Evolutionary conservation across 768 basidiomycete genomes (phyloP).

Genomic region (Leccinum incarnatum): DNA sequence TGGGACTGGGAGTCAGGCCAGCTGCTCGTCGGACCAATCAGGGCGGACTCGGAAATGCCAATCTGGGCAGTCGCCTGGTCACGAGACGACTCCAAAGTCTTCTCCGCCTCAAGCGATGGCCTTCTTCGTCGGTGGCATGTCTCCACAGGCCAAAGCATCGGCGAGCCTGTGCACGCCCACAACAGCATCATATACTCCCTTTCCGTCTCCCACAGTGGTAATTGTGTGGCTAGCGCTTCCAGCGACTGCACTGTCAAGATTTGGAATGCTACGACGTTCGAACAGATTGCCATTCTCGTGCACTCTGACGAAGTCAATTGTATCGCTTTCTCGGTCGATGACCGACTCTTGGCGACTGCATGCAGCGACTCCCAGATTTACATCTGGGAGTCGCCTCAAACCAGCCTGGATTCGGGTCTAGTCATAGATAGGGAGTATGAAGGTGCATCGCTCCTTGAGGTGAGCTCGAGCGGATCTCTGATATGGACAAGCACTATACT

Average conservation of each 20-base stretch:
- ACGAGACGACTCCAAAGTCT: constrained; percentile 27
- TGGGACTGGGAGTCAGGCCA: constrained; percentile 28
- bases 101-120: constrained; percentile 25
- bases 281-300: constrained; percentile 21
- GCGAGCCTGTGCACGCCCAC: constrained; percentile 24
- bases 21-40: constrained; percentile 27
- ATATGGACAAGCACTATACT: constrained; percentile 1
- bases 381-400: constrained; percentile 30
- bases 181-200: constrained; percentile 27
- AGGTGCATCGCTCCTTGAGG: constrained; percentile 25
- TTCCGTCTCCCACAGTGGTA: constrained; percentile 27
- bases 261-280: constrained; percentile 28
- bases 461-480: constrained; percentile 10
- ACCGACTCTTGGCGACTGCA: constrained; percentile 30
- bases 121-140: constrained; percentile 25
- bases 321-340: constrained; percentile 30
- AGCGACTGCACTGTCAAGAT: constrained; percentile 30
- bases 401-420: constrained; percentile 29
- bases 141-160: constrained; percentile 20
- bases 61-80: constrained; percentile 32
- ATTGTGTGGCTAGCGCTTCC: constrained; percentile 28
- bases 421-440: constrained; percentile 24
- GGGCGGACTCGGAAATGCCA: constrained; percentile 16
- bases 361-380: constrained; percentile 30
- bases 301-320: constrained; percentile 30